These are phyloP conservation scores for Nyssa sinensis DNA, from an alignment of 148 eudicot species.

Conservation along the genomic window DNA sequence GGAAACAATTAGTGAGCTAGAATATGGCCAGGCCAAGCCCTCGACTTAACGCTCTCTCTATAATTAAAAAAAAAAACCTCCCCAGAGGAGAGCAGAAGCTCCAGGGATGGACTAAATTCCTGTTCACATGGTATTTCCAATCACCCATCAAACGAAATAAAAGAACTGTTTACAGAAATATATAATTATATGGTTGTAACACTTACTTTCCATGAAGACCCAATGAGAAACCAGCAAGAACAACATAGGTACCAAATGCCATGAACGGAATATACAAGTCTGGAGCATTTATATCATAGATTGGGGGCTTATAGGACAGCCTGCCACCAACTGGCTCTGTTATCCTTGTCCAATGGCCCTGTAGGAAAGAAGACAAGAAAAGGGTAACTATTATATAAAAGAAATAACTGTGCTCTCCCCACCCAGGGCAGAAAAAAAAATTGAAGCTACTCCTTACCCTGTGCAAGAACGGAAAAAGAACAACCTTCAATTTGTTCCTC, in stretches of 20 bases:
- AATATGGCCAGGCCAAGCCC: too few species aligned
- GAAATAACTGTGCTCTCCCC: constrained; percentile 1
- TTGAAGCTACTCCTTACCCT: constrained; percentile 53
- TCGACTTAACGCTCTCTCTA: too few species aligned
- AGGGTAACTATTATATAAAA: background rate
- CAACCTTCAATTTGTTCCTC: constrained; percentile 91
- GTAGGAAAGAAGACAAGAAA: constrained; percentile 4
- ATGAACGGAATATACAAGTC: constrained; percentile 88
- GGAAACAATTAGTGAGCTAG: too few species aligned
- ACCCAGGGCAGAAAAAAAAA: constrained; percentile 5
- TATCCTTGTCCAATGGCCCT: constrained; percentile 98
- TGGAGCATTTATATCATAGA: constrained; percentile 92
- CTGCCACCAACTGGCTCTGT: constrained; percentile 96
- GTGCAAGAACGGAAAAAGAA: constrained; percentile 87
- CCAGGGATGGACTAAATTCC: too few species aligned
- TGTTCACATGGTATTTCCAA: background rate
- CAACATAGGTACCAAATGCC: constrained; percentile 92
- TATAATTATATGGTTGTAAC: background rate
- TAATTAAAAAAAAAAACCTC: too few species aligned
- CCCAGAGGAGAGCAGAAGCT: too few species aligned
- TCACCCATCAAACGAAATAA: background rate
- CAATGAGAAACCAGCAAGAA: constrained; percentile 75
- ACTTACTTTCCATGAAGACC: constrained; percentile 94
- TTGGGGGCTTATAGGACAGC: constrained; percentile 93
- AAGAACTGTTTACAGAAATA: background rate